Evolutionary conservation across 352 stramenopile species (phyloP), one percentile per base, ranked within the genome.

Genomic region (Pythium brachiatum): DNA sequence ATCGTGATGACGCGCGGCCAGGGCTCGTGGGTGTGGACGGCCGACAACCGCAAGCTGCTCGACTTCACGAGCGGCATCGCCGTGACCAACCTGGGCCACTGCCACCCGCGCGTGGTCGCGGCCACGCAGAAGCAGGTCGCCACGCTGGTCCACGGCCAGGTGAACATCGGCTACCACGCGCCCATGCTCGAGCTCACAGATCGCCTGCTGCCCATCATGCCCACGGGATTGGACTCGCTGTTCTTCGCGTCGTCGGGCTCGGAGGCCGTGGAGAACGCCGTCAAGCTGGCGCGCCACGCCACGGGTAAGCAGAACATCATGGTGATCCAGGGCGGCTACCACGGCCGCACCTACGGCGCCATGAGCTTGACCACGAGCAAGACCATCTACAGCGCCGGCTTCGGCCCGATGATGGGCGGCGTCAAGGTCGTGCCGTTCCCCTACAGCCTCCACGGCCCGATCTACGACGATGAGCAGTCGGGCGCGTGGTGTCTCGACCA

Each of bases 31-130:
- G 67, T 98, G 64, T 94, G 75, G 72, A 97, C 89, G 23, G 66
- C 78, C 50, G 89, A 97, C 64, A 80, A 90, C 54, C 77, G 87
- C 68, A 97, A 94, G 74, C 68, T 94, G 46, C 75, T 97, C 48
- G 94, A 98, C 75, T 97, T 98, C 63, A 96, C 91, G 21, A 96
- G 82, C 57, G 94, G 92, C 55, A 98, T 98, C 67, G 92, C 89
- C 58, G 92, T 98, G 25, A 92, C 88, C 7, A 97, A 88, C 65
- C 82, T 96, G 34, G 94, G 94, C 47, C 92, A 98, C 72, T 97
- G 85, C 64, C 94, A 98, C 75, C 92, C 94, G 20, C 85, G 83
- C 59, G 87, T 98, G 25, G 80, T 97, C 23, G 69, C 89, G 26
- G 94, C 94, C 18, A 81, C 96, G 52, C 89, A 97, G 70, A 81